phyloP scores from a whole-genome alignment of 495 filamentous ascomycete species.

The Hypoxylon fragiforme region DNA sequence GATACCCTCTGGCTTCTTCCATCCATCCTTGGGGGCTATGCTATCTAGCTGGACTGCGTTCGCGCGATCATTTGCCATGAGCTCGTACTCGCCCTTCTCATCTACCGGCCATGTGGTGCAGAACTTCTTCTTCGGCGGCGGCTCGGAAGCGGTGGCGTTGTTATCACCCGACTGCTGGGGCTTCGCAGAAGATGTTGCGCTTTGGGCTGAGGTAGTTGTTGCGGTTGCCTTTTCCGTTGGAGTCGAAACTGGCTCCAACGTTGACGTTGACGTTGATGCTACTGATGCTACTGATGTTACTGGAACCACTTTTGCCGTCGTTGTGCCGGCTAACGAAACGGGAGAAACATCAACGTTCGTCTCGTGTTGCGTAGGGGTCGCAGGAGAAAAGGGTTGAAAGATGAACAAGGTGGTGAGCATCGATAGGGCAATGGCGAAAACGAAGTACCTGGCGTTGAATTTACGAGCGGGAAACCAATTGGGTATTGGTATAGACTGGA shows the following conservation, averaged over 20 bases:
- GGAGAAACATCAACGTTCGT: constrained; percentile 19
- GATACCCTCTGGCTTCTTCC: constrained; percentile 46
- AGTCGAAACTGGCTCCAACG: too few relatives aligned
- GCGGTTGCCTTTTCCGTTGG: too few relatives aligned
- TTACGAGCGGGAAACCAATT: constrained; percentile 32
- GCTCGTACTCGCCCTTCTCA: constrained; percentile 20
- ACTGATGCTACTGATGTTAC: too few relatives aligned
- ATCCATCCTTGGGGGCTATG: constrained; percentile 30
- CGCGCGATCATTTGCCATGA: constrained; percentile 9
- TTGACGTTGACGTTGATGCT: too few relatives aligned
- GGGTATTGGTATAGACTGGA: constrained; percentile 27
- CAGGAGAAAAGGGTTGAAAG: constrained; percentile 31
- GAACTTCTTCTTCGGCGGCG: constrained; percentile 18
- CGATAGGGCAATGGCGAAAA: constrained; percentile 23
- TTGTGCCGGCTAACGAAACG: too few relatives aligned
- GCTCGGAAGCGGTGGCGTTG: background rate
- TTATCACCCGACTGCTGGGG: background rate
- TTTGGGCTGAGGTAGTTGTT: background rate
- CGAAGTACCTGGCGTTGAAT: constrained; percentile 28
- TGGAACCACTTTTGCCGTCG: too few relatives aligned
- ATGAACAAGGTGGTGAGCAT: constrained; percentile 29
- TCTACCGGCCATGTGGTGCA: constrained; percentile 39
- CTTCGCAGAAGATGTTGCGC: background rate
- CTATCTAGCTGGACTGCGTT: constrained; percentile 22
- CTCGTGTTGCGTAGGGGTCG: constrained; percentile 22